Conservation (phyloP, 2,329 filamentous ascomycete genomes). For the Acrocalymma vagum region DNA sequence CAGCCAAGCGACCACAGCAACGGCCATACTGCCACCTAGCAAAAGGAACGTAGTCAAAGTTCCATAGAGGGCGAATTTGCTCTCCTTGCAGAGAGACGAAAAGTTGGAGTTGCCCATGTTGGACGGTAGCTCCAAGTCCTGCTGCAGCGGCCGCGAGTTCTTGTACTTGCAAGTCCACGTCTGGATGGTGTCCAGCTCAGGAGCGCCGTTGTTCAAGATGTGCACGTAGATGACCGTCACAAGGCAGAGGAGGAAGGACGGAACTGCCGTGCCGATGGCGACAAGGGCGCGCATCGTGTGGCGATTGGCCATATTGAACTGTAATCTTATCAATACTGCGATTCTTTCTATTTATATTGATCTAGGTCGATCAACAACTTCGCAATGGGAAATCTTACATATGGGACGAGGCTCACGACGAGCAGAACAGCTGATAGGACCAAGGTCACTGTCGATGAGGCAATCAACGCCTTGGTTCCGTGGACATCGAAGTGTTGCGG, state of each 20-base stretch:
- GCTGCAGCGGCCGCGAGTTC: conserved; percentile 28
- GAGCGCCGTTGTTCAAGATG: conserved; percentile 44
- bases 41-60: conserved; percentile 52
- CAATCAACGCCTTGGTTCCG: conserved; percentile 53
- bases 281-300: conserved; percentile 51
- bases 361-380: background rate
- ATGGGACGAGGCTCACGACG: conserved; percentile 42
- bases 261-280: conserved; percentile 43
- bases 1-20: conserved; percentile 45
- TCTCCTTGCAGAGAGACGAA: conserved; percentile 50
- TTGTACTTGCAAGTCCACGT: conserved; percentile 52
- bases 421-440: conserved; percentile 49
- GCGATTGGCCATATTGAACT: conserved; percentile 43
- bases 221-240: conserved; percentile 51
- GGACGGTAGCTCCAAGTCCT: conserved; percentile 30
- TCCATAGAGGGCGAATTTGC: conserved; percentile 55
- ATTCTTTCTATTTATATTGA: background rate
- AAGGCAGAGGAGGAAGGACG: conserved; percentile 50
- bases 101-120: conserved; percentile 48
- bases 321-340: too few species aligned
- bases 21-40: conserved; percentile 40
- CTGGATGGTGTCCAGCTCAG: conserved; percentile 48
- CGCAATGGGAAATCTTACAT: conserved; percentile 33
- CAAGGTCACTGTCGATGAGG: conserved; percentile 46
- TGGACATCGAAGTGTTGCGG: conserved; percentile 56